Conservation (phyloP, 768 basidiomycete genomes). For the Xerocomus spinulosus region DNA sequence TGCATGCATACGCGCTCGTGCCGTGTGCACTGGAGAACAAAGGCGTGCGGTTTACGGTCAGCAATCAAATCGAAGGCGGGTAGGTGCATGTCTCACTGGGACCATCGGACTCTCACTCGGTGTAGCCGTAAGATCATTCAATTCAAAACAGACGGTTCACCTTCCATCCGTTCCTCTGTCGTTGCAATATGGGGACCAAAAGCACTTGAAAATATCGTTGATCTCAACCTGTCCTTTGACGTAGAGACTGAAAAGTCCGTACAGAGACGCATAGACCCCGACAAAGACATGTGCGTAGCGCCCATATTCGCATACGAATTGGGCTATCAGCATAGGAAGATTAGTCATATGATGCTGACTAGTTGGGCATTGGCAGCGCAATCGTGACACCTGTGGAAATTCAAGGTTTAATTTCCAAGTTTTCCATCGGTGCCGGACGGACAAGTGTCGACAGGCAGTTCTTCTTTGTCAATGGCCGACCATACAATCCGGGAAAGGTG, state of each 20-base stretch:
- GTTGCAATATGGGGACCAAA: conserved; percentile 83
- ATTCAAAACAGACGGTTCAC: conserved; percentile 66
- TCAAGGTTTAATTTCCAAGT: conserved; percentile 80
- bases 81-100: conserved; percentile 32
- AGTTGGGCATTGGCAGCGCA: conserved; percentile 10
- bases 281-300: conserved; percentile 20
- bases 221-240: conserved; percentile 64
- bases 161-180: conserved; percentile 58
- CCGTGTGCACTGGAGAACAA: conserved; percentile 56
- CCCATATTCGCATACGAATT: neutral
- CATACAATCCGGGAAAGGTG: conserved; percentile 41
- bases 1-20: conserved; percentile 87
- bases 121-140: conserved; percentile 60
- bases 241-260: conserved; percentile 58
- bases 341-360: neutral
- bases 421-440: conserved; percentile 69
- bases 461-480: conserved; percentile 89
- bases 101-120: conserved; percentile 1
- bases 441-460: conserved; percentile 83
- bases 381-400: conserved; percentile 47
- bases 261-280: conserved; percentile 17
- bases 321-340: neutral
- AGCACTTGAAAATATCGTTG: conserved; percentile 66
- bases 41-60: conserved; percentile 71
- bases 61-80: conserved; percentile 68